Evolutionary conservation across 148 eudicot genomes (phyloP).

Genomic region (Arctostaphylos glauca): DNA sequence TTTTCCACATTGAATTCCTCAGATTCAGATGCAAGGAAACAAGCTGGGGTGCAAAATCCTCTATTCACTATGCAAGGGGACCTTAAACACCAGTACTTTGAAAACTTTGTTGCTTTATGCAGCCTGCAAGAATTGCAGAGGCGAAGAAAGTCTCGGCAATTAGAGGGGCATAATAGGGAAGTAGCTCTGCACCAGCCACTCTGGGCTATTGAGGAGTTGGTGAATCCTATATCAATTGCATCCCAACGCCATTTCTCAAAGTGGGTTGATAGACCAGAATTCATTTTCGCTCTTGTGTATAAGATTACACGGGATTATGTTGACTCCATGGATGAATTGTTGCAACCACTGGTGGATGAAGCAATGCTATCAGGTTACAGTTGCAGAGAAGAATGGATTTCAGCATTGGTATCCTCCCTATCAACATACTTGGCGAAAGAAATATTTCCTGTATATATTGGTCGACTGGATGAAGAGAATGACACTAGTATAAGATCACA

Average conservation of each 20-base stretch:
- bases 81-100: conserved; percentile 70
- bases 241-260: conserved; percentile 78
- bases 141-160: conserved; percentile 77
- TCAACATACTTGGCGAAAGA: conserved; percentile 86
- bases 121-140: conserved; percentile 78
- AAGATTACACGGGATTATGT: conserved; percentile 80
- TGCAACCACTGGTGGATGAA: conserved; percentile 94
- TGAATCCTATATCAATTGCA: conserved; percentile 70
- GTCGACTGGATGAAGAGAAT: conserved; percentile 59
- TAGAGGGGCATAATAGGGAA: conserved; percentile 56
- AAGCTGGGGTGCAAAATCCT: conserved; percentile 62
- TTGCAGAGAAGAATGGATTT: conserved; percentile 97
- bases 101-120: conserved; percentile 78
- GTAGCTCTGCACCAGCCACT: conserved; percentile 71
- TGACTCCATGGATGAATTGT: conserved; percentile 81
- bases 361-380: conserved; percentile 91
- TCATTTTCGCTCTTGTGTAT: conserved; percentile 86
- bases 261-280: conserved; percentile 90
- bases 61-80: conserved; percentile 72
- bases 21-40: conserved; percentile 38
- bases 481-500: conserved; percentile 40
- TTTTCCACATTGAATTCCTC: conserved; percentile 54
- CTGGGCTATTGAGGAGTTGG: conserved; percentile 96
- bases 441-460: conserved; percentile 59
- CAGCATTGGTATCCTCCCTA: conserved; percentile 75